Evolutionary conservation across 805 yeast species (phyloP).

Genomic region (Sungouiozyma intestinalis): DNA sequence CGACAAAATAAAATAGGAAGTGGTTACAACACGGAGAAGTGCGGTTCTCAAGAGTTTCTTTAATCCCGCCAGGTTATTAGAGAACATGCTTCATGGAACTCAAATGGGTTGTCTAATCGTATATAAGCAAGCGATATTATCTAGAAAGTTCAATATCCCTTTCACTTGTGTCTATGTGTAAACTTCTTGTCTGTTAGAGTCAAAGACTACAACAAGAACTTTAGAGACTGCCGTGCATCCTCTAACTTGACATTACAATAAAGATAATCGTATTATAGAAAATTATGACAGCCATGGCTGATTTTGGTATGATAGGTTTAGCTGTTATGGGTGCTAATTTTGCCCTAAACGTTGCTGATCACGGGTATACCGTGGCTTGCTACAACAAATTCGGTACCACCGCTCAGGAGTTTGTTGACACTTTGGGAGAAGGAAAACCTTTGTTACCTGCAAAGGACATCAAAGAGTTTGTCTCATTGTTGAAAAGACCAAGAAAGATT

Average conservation of each 20-base stretch:
- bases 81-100: too few relatives aligned
- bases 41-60: not conserved
- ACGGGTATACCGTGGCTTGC: conserved; percentile 95
- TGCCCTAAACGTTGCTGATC: conserved; percentile 96
- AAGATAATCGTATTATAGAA: too few relatives aligned
- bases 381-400: conserved; percentile 95
- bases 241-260: too few relatives aligned
- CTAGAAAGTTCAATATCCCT: not conserved
- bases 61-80: too few relatives aligned
- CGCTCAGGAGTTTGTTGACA: conserved; percentile 86
- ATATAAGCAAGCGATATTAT: not conserved
- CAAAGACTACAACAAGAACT: too few relatives aligned
- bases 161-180: not conserved
- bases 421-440: conserved; percentile 96
- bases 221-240: too few relatives aligned
- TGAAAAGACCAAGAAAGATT: conserved; percentile 95
- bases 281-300: conserved; percentile 29
- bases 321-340: conserved; percentile 99
- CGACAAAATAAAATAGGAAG: too few relatives aligned
- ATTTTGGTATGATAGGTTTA: conserved; percentile 96
- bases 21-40: too few relatives aligned
- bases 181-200: not conserved
- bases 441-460: conserved; percentile 92
- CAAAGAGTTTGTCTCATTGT: conserved; percentile 73
- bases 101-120: too few relatives aligned